Evolutionary conservation across 352 stramenopile genomes (phyloP).

Genomic region (Heterotrichella gracilis): DNA sequence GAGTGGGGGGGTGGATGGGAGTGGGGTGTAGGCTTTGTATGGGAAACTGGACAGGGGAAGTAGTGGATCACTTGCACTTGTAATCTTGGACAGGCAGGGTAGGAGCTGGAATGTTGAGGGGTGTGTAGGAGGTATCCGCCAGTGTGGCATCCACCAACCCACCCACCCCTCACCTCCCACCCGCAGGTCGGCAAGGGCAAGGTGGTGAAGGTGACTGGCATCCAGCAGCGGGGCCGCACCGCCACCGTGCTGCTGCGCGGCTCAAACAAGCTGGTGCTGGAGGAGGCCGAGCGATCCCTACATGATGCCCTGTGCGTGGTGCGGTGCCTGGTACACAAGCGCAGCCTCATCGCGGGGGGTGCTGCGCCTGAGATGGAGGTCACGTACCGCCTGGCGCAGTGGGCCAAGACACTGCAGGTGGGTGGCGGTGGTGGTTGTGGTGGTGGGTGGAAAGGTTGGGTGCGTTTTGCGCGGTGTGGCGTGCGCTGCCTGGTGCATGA

Average conservation of each 20-base stretch:
- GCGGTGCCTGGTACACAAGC: constrained; percentile 82
- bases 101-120: too few relatives aligned
- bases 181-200: constrained; percentile 51
- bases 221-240: constrained; percentile 63
- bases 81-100: too few relatives aligned
- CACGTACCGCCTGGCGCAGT: constrained; percentile 55
- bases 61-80: too few relatives aligned
- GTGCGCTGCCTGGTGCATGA: constrained; percentile 90
- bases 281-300: constrained; percentile 81
- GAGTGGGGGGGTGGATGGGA: too few relatives aligned
- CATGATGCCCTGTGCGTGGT: constrained; percentile 95
- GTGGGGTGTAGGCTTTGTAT: too few relatives aligned
- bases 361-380: constrained; percentile 82
- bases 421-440: too few relatives aligned
- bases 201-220: constrained; percentile 92
- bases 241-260: constrained; percentile 86
- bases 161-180: too few relatives aligned
- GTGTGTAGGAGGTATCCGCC: too few relatives aligned
- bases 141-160: too few relatives aligned
- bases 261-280: constrained; percentile 82
- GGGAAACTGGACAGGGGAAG: too few relatives aligned
- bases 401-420: constrained; percentile 51
- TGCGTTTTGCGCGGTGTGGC: constrained; percentile 93
- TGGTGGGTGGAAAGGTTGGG: too few relatives aligned
- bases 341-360: constrained; percentile 79